These are phyloP conservation scores for Aspergillus saccharolyticus DNA, from an alignment of 495 filamentous ascomycete species.

Conservation along the genomic window DNA sequence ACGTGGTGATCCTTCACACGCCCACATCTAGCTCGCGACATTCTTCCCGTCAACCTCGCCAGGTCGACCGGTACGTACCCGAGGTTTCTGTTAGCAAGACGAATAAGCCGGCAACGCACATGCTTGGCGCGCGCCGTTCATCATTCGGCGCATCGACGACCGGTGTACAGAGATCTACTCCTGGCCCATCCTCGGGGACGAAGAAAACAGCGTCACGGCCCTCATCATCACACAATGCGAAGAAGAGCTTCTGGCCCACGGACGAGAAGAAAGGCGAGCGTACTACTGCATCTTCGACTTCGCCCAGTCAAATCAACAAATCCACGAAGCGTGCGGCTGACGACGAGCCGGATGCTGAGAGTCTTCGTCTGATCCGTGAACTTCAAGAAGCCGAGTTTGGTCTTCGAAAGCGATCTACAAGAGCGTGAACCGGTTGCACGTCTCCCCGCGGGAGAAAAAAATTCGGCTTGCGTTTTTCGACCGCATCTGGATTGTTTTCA, in stretches of 20 bases:
- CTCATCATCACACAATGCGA: constrained; percentile 38
- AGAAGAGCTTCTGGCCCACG: constrained; percentile 39
- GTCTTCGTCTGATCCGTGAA: constrained; percentile 51
- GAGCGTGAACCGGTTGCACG: constrained; percentile 18
- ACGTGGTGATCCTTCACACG: constrained; percentile 30
- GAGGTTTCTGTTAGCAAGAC: constrained; percentile 32
- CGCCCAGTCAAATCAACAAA: constrained; percentile 32
- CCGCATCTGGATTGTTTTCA: constrained; percentile 14
- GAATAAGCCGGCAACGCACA: constrained; percentile 24
- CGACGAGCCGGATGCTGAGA: constrained; percentile 46
- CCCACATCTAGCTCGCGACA: constrained; percentile 47
- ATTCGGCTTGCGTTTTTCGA: no score
- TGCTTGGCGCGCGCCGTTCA: constrained; percentile 18
- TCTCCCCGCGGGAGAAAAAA: no score
- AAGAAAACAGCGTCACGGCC: constrained; percentile 40
- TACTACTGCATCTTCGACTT: constrained; percentile 23
- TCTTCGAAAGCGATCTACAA: constrained; percentile 43
- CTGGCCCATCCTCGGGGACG: constrained; percentile 24
- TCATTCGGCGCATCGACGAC: constrained; percentile 21
- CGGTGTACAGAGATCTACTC: constrained; percentile 26
- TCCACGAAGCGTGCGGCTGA: constrained; percentile 25
- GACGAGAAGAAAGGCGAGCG: constrained; percentile 32
- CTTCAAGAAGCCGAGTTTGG: constrained; percentile 57
- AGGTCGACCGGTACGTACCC: constrained; percentile 40
- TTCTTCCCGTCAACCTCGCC: constrained; percentile 46